A percentile compares a stretch with the other conserved stretches of the same genome.
Evolutionary conservation across 257 asterid species (phyloP).

Genomic region (Solanum virginianum): DNA sequence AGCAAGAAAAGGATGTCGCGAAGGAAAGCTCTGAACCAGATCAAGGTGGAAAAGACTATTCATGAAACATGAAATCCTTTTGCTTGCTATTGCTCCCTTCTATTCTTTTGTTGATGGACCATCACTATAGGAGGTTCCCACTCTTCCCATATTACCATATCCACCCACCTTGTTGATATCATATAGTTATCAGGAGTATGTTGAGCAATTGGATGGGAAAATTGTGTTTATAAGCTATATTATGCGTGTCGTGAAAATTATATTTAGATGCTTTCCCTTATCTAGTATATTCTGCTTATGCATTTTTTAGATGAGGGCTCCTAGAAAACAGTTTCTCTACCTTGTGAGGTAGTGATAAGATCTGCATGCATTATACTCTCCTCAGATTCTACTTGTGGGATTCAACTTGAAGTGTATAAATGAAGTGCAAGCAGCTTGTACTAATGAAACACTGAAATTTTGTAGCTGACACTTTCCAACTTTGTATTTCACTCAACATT

Average conservation of each 20-base stretch:
- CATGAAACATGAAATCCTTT: background rate
- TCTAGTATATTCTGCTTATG: too few species aligned
- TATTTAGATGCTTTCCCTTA: background rate
- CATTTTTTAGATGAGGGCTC: too few species aligned
- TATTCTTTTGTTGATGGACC: background rate
- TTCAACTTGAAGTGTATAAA: background rate
- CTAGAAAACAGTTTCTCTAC: too few species aligned
- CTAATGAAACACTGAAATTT: background rate
- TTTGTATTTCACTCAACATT: background rate
- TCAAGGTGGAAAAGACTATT: slow-evolving; percentile 10
- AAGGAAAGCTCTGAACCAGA: slow-evolving; percentile 18
- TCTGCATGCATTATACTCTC: too few species aligned
- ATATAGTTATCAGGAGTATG: background rate
- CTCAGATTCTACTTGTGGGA: too few species aligned
- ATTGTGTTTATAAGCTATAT: background rate
- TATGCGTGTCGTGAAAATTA: background rate
- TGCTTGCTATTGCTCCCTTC: background rate
- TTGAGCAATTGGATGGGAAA: background rate
- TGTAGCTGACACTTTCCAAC: background rate
- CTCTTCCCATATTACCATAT: background rate
- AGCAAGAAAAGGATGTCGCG: slow-evolving; percentile 27
- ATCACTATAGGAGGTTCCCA: background rate
- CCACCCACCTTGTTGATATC: background rate
- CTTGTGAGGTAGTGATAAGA: too few species aligned
- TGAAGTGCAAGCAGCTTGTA: background rate